Evolutionary conservation across 1,284 basidiomycete genomes (phyloP), one percentile per base, ranked within the genome.

Genomic region (Fistulinella cinereoalba): DNA sequence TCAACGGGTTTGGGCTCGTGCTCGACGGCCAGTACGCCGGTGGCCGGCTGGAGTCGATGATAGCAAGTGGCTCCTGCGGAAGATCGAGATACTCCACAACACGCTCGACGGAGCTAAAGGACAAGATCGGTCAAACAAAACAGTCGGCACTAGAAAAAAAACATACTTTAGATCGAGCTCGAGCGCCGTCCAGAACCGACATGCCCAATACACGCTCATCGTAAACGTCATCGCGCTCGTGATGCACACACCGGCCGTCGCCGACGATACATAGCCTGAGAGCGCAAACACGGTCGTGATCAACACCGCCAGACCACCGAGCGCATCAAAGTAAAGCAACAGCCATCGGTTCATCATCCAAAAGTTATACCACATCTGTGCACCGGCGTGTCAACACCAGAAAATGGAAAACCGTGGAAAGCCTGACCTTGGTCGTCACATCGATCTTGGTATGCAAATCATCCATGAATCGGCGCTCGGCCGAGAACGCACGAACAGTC

Each of bases 21-120:
- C 85, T 87, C 10, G 88, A 88, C 0, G 91, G 91, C 91, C 92
- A 94, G 60, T 91, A 90, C 0, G 91, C 89, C 1, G 90, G 89
- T 2, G 82, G 82, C 5, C 84, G 77, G 41, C 74, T 75, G 1
- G 74, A 75, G 47, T 85, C 80, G 41, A 92, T 83, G 46, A 85
- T 60, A 0, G 83, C 73, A 1, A 91, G 83, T 4, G 91, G 83
- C 62, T 95, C 93, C 60, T 90, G 87, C 1, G 90, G 88, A n/a
- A 95, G 73, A 43, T 88, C 78, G 16, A 95, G 78, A 61, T 95
- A 96, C 70, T 96, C 93, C 4, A 89, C 80, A 7, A 95, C 77
- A 48, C 93, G 85, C 66, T 97, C 94, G 6, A 96, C 86, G 7
- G 23, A 90, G 79, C 36, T 95, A 23, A n/a, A 85, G 79, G 66